Evolutionary conservation across 805 yeast genomes (phyloP).

Genomic region (Pichia deserticola): DNA sequence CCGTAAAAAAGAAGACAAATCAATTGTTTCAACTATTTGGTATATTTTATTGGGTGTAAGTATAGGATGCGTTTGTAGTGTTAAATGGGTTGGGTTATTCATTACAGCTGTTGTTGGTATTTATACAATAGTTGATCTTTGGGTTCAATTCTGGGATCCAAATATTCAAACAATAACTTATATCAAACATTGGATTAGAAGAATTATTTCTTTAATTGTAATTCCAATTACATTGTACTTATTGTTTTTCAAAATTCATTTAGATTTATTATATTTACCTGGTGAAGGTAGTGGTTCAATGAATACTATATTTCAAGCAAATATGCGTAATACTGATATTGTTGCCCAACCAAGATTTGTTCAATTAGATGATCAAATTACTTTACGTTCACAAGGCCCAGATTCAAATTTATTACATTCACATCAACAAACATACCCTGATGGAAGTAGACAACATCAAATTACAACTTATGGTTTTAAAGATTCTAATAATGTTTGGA

Average conservation of each 20-base stretch:
- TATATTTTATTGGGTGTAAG: slow-evolving; percentile 54
- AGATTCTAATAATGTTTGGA: slow-evolving; percentile 79
- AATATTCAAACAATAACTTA: slow-evolving; percentile 44
- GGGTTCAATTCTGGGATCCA: slow-evolving; percentile 82
- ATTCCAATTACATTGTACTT: slow-evolving; percentile 59
- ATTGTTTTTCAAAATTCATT: slow-evolving; percentile 66
- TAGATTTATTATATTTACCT: slow-evolving; percentile 60
- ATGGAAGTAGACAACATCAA: slow-evolving; percentile 91
- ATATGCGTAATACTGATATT: slow-evolving; percentile 61
- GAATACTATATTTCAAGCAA: slow-evolving; percentile 84
- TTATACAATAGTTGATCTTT: slow-evolving; percentile 80
- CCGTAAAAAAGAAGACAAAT: slow-evolving; percentile 32
- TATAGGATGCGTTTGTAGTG: slow-evolving; percentile 77
- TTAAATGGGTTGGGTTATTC: slow-evolving; percentile 82
- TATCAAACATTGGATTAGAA: slow-evolving; percentile 56
- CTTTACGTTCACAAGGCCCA: slow-evolving; percentile 63
- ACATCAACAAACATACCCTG: slow-evolving; percentile 79
- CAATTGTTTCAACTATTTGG: slow-evolving; percentile 44
- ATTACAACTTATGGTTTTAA: slow-evolving; percentile 87
- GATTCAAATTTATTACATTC: slow-evolving; percentile 80
- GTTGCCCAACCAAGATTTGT: slow-evolving; percentile 60
- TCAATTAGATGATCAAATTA: slow-evolving; percentile 53
- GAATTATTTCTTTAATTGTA: slow-evolving; percentile 54
- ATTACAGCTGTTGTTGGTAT: slow-evolving; percentile 84
- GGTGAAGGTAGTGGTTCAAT: slow-evolving; percentile 91